Base-by-base conservation (phyloP, 371 early-diverging fungal genomes). In the Apophysomyces sp. region DNA sequence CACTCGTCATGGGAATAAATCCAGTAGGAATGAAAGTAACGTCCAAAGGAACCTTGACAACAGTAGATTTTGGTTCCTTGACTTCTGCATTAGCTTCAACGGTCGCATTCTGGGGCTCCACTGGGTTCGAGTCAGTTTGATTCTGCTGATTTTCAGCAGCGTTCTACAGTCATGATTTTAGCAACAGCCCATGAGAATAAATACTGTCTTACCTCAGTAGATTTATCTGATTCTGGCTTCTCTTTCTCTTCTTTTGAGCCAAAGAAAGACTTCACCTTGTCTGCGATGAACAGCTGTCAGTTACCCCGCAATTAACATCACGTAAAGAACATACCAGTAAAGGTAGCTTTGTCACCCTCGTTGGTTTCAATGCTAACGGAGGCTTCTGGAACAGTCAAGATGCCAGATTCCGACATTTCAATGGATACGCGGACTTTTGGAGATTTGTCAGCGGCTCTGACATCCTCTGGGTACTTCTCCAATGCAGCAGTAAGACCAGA, bases 361-460 rank as follows among this genome's bases (percentile, higher is more conserved):
- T 75, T 73, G 0, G 73, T 60, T 61, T 79, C 78, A 52, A 87
- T 63, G 28, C 74, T 76, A 32, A 86, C 82, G 34, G 68, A 61
- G 6, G 89, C 88, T 54, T 86, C 84, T 41, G 79, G 73, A 39
- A 86, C 81, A 16, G 79, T 79, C 53, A 93, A 76, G 26, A 94
- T 63, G 49, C 91, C 84, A 30, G 93, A 85, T 13, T 79, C 76
- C 3, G 86, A 83, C 54, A 95, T 75, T 65, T 88, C 87, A 59
- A 96, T 77, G 11, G 84, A 73, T 3, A 93, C 89, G 41, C 92
- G 88, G 31, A 97, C 94, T 72, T 94, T 94, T 52, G 92, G 92
- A 16, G 80, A 81, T 8, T 82, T 86, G 40, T 83, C 77, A 4
- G 82, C 70, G 6, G 74, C 62, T 24, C 68, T 66, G 44, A 77